A percentile compares a stretch with the other conserved stretches of the same genome.
Evolutionary conservation across 2,329 filamentous ascomycete genomes (phyloP).

Genomic region (Nemania diffusa): DNA sequence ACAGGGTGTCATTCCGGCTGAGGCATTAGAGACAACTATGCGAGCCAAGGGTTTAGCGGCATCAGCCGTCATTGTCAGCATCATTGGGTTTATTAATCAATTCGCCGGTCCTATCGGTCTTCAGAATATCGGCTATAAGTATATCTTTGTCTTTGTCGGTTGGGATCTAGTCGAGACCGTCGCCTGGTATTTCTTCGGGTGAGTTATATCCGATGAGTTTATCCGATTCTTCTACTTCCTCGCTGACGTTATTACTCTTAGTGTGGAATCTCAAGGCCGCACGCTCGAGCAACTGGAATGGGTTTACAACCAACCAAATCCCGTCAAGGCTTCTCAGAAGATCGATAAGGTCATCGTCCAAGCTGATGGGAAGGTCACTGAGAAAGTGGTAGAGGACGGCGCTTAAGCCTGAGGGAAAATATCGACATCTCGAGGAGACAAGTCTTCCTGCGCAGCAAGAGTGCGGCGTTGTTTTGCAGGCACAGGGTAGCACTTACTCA

Average conservation of each 20-base stretch:
- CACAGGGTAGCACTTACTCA: not conserved
- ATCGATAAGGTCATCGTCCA: conserved; percentile 63
- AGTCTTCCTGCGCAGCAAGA: not conserved
- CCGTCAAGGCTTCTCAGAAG: conserved; percentile 60
- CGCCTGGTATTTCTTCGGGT: conserved; percentile 59
- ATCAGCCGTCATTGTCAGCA: conserved; percentile 57
- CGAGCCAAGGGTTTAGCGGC: conserved; percentile 60
- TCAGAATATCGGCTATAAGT: conserved; percentile 55
- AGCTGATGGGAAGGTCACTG: conserved; percentile 57
- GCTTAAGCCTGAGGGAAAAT: conserved; percentile 10
- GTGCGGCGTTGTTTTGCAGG: conserved; percentile 1
- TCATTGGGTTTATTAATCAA: conserved; percentile 60
- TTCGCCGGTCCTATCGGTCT: conserved; percentile 60
- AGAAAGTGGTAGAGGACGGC: conserved; percentile 53
- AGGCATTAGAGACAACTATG: conserved; percentile 60
- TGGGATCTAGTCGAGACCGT: conserved; percentile 58
- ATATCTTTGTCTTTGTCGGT: conserved; percentile 60
- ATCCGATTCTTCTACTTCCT: not conserved
- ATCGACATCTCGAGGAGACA: not conserved
- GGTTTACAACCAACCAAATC: conserved; percentile 61
- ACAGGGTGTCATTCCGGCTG: conserved; percentile 59
- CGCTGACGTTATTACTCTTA: conserved; percentile 40
- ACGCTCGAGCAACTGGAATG: conserved; percentile 62
- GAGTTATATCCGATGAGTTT: conserved; percentile 34
- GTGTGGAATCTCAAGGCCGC: conserved; percentile 61